Conservation (phyloP, 2,329 filamentous ascomycete genomes). For the Didymella glomerata region DNA sequence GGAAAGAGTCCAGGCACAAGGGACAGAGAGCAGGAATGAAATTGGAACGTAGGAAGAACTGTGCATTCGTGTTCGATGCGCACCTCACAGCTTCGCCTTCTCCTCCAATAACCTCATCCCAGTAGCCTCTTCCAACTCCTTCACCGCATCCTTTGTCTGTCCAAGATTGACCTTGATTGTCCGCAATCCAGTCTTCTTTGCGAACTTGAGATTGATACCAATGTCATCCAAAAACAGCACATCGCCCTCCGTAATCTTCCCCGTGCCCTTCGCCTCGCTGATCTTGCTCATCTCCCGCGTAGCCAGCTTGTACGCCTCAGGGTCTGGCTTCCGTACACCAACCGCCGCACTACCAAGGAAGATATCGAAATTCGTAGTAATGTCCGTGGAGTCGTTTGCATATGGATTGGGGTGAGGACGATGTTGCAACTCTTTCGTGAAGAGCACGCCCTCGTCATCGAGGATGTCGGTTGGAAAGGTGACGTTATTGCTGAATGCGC, state of each 20-base stretch:
- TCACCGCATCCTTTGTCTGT: conserved; percentile 80
- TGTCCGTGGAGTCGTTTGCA: conserved; percentile 54
- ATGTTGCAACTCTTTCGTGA: conserved; percentile 48
- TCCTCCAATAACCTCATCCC: conserved; percentile 69
- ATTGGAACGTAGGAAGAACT: neutral
- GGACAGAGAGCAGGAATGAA: neutral
- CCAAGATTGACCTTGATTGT: conserved; percentile 89
- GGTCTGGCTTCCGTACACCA: conserved; percentile 86
- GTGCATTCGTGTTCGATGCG: neutral
- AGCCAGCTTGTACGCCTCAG: conserved; percentile 79
- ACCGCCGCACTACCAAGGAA: conserved; percentile 88
- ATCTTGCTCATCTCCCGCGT: conserved; percentile 71
- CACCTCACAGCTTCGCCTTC: conserved; percentile 38
- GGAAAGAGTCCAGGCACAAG: neutral
- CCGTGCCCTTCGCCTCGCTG: conserved; percentile 62
- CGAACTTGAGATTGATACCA: conserved; percentile 88
- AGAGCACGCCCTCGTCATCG: conserved; percentile 62
- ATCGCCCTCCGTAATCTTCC: conserved; percentile 68
- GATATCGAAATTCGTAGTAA: conserved; percentile 79
- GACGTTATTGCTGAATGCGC: conserved; percentile 88
- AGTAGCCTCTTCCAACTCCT: conserved; percentile 77
- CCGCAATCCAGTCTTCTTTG: conserved; percentile 74
- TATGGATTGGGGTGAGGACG: conserved; percentile 31
- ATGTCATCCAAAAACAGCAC: conserved; percentile 93
- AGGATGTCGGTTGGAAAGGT: conserved; percentile 80